Conservation (phyloP, 192 early-diverging fungal genomes). For the Entophlyctis luteolus region DNA sequence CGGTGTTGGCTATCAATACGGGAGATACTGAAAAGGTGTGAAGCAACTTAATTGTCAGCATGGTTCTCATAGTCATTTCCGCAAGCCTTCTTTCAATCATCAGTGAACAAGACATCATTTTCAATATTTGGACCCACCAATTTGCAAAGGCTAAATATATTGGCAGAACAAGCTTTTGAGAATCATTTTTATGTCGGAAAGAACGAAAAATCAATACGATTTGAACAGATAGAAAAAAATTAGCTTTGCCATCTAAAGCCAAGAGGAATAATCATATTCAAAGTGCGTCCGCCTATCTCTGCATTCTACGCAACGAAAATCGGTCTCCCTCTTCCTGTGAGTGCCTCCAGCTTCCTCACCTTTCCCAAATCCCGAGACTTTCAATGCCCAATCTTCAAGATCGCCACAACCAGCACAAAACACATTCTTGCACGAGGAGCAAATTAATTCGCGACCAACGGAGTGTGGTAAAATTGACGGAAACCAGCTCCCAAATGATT, state of each 20-base stretch:
- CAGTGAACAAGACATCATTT: too few relatives aligned
- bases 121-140: too few relatives aligned
- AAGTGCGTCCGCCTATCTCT: not conserved
- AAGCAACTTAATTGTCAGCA: too few relatives aligned
- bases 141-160: too few relatives aligned
- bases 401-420: conserved; percentile 12
- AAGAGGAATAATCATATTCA: conserved; percentile 1
- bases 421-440: not conserved
- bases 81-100: too few relatives aligned
- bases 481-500: not conserved
- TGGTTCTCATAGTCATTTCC: too few relatives aligned
- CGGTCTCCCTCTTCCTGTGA: not conserved
- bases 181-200: too few relatives aligned
- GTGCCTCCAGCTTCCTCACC: not conserved
- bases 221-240: not conserved
- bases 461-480: not conserved
- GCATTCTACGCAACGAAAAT: conserved; percentile 10
- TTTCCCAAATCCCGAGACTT: not conserved
- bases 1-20: too few relatives aligned
- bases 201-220: too few relatives aligned
- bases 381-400: conserved; percentile 4
- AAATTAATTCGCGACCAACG: not conserved
- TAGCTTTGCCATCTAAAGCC: not conserved
- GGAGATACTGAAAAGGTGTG: too few relatives aligned
- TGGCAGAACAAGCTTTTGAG: too few relatives aligned